Evolutionary conservation across 2,329 filamentous ascomycete species (phyloP), one percentile per base, ranked within the genome.

Genomic region (Dryadomyces sulphureus): DNA sequence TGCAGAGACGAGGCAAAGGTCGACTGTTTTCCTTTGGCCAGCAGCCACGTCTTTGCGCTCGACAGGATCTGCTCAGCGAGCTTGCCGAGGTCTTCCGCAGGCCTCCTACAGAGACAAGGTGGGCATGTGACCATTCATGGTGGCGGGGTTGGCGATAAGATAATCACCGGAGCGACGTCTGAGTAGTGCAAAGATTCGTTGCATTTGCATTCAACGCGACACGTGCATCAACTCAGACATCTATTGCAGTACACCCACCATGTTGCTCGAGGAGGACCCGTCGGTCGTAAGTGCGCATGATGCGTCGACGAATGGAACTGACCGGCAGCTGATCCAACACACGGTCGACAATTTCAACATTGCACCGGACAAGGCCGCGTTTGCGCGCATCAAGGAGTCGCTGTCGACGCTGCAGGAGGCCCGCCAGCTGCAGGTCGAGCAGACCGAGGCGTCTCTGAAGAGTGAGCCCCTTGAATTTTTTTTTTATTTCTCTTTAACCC

Each of bases 341-440:
- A 94, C 89, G 38, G 83, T 93, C 57, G 75, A 80, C 56, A 94
- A 95, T 72, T 98, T 98, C 78, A 92, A 94, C 68, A 94, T 90
- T 57, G 72, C 77, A 19, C 86, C 86, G 11, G 92, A 98, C 71
- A 92, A 88, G 59, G 70, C 79, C 53, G 84, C 85, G 50, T 77
- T 96, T 19, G 71, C 81, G 19, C 87, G 92, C 59, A 83, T 96
- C 60, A 78, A 79, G 61, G 85, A 89, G 61, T 90, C 86, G 1
- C 75, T 95, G 45, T 75, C 79, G 8, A 84, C 84, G 0, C 79
- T 98, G n/a, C 77, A 85, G 55, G 79, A 88, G 59, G 84, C 87
- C 49, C 88, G 92, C 59, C 77, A 85, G 49, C 71, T 87, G 43
- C 84, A 86, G 54, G 73, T 88, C 45, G 73, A 75, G 59, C 81